A percentile compares a stretch with the other conserved stretches of the same genome.
Evolutionary conservation across 1,139 yeast species (phyloP).

Genomic region (Sugiyamaella grinbergsii): DNA sequence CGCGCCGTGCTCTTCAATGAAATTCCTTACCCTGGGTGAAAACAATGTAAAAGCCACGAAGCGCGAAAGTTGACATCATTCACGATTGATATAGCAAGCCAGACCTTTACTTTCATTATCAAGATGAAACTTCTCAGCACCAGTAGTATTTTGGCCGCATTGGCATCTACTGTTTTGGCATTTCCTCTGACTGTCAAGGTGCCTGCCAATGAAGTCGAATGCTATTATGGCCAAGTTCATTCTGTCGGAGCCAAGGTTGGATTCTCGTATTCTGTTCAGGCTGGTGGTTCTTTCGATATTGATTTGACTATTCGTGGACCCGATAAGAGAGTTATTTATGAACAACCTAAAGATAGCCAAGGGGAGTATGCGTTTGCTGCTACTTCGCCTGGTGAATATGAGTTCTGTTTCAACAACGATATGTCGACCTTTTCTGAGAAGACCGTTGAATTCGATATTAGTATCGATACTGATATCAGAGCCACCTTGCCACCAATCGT

Average conservation of each 20-base stretch:
- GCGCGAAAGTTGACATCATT: neutral
- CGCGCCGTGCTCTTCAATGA: slow-evolving; percentile 1
- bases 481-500: slow-evolving; percentile 65
- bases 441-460: slow-evolving; percentile 85
- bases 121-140: slow-evolving; percentile 1
- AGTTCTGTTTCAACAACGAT: slow-evolving; percentile 85
- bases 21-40: slow-evolving; percentile 9
- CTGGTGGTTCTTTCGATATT: slow-evolving; percentile 85
- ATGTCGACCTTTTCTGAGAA: slow-evolving; percentile 88
- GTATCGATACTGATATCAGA: slow-evolving; percentile 52
- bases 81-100: neutral
- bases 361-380: slow-evolving; percentile 83
- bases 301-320: slow-evolving; percentile 79
- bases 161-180: slow-evolving; percentile 22
- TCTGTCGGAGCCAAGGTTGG: slow-evolving; percentile 65
- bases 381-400: slow-evolving; percentile 76
- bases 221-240: slow-evolving; percentile 76
- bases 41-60: slow-evolving; percentile 14
- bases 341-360: slow-evolving; percentile 71
- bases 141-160: neutral
- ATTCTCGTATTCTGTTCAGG: slow-evolving; percentile 89
- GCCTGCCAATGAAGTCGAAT: slow-evolving; percentile 75
- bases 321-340: slow-evolving; percentile 56
- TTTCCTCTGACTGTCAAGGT: slow-evolving; percentile 69
- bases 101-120: no score